Base-by-base conservation (phyloP, 73 alveolate genomes). In the Effrenium voratum region DNA sequence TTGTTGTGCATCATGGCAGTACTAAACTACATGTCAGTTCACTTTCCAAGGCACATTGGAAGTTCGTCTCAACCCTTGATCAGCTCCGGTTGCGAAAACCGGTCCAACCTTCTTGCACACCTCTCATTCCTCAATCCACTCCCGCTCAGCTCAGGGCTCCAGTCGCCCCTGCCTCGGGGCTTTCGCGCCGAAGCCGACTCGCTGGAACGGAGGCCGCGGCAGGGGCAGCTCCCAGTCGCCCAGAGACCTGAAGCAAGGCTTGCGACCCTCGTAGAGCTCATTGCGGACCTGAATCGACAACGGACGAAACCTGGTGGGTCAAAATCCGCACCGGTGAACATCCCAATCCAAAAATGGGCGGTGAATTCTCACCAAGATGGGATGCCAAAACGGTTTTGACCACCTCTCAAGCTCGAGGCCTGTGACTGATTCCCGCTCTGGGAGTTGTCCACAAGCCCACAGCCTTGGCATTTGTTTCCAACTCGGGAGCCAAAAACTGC, bases 251-350 rank as follows among this genome's bases (percentile, higher is more conserved):
- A 32, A 86, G 84, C 40, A 16, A 10, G 94, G 94, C 46, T 68
- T 19, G 40, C 83, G 60, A 28, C 94, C 94, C 70, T 86, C 94
- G 19, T 52, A 86, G 36, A 70, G 94, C 38, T 86, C 94, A 30
- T 86, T 86, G 83, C 94, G 94, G 46, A 86, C 94, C 94, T 86
- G 81, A 38, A 10, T 13, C n/a, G n/a, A n/a, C n/a, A n/a, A n/a
- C n/a, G n/a, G n/a, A n/a, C n/a, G n/a, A n/a, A n/a, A n/a, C n/a
- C n/a, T n/a, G n/a, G n/a, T n/a, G n/a, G n/a, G n/a, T n/a, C n/a
- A n/a, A n/a, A n/a, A n/a, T n/a, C n/a, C n/a, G n/a, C n/a, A n/a
- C n/a, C n/a, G n/a, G n/a, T n/a, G n/a, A n/a, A n/a, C n/a, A n/a
- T n/a, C n/a, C n/a, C n/a, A n/a, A n/a, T n/a, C n/a, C n/a, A n/a